Conservation (phyloP, 257 asterid species). For the Plantago ovata region DNA sequence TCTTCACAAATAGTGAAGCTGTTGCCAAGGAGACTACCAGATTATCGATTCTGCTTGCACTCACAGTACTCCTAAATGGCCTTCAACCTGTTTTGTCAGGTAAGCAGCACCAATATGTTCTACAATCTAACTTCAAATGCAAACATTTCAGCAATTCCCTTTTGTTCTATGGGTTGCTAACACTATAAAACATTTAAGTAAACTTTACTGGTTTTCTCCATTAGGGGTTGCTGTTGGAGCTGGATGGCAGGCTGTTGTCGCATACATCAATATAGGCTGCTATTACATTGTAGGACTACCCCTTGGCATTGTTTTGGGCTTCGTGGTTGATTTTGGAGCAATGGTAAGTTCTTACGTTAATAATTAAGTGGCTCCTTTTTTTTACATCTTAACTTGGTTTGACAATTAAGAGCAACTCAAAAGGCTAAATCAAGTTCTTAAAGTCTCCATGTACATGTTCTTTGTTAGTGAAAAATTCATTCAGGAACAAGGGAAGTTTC, state of each 20-base stretch:
- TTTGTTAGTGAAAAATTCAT: neutral
- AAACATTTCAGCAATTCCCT: no score
- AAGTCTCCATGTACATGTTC: no score
- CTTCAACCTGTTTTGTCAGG: constrained; percentile 89
- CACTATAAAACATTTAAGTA: no score
- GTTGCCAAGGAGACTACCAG: constrained; percentile 69
- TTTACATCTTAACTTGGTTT: no score
- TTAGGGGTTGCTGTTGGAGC: constrained; percentile 95
- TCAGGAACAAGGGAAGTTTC: neutral
- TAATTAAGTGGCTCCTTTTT: no score
- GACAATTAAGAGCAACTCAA: no score
- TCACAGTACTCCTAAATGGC: constrained; percentile 58
- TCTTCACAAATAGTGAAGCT: constrained; percentile 63
- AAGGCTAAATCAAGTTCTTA: no score
- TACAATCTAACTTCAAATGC: no score
- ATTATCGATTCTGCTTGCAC: constrained; percentile 51
- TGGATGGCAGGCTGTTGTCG: constrained; percentile 85
- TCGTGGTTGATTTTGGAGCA: constrained; percentile 47
- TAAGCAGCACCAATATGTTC: constrained; percentile 6
- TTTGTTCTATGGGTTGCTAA: no score
- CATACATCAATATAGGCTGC: constrained; percentile 63
- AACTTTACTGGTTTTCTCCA: no score
- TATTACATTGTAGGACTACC: constrained; percentile 81
- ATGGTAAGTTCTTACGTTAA: constrained; percentile 25
- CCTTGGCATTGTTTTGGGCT: constrained; percentile 63